Evolutionary conservation across 805 yeast genomes (phyloP), one percentile per base, ranked within the genome.

Genomic region (Candida alai): DNA sequence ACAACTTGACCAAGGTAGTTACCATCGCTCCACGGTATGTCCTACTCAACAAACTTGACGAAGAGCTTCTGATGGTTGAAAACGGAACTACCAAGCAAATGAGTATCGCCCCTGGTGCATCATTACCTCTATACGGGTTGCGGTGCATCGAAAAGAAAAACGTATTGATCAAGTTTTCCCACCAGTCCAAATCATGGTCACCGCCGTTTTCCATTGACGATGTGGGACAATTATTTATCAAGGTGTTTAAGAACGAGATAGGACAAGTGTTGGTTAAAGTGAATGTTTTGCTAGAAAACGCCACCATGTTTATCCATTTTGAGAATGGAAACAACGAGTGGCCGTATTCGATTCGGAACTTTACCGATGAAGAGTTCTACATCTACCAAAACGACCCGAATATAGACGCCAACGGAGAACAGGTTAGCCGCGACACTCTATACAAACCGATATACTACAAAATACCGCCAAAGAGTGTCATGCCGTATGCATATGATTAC

Each of bases 401-500:
- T 39, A 45, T 65, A 9, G 84, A 79, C 39, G 80, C 76, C 39
- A 86, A 84, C 34, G 81, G 78, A 13, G 72, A 72, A 34, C 58
- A 68, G 8, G 68, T 66, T 3, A 70, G 62, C 18, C 52, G 63
- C 1, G 78, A 73, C 30, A 65, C 68, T 3, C 70, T 73, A 9
- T 89, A 82, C 59, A 79, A 76, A 42, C 96, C 97, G 0, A 70
- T 87, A 8, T 78, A 71, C 49, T 93, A 90, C 54, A 73, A 76
- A 29, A 70, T 94, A 9, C 97, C 97, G 0, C 78, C 95, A 1
- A 78, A 77, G 49, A 84, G 96, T 59, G 95, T 87, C 2, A 93
- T 93, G 97, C 96, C 97, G 0, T 93, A 93, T 56, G 86, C 98
- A 0, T 93, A 96, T 89, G 98, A 93, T 55, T 93, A 75, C 59